Evolutionary conservation across 805 yeast genomes (phyloP), one percentile per base, ranked within the genome.

Genomic region (Zygoascus flipseniorum): DNA sequence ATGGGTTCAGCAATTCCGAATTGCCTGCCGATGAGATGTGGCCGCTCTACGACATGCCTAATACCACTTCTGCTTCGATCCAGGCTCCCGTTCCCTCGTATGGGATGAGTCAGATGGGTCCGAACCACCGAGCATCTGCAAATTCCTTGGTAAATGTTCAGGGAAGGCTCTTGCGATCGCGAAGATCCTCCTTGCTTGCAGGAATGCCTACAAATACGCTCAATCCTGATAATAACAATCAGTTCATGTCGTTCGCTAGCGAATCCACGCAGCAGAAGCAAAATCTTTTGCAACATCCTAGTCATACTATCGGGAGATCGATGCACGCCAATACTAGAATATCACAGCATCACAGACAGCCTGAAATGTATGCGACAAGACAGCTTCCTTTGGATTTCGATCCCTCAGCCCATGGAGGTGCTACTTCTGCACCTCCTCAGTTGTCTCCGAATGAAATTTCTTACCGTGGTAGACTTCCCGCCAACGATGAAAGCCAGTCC

Each of bases 191-290:
- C 9, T 16, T 46, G 41, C 37, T 46, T 14, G 26, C 49, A n/a
- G 41, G 41, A 46, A 13, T 20, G 32, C 32, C 47, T 23, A 32
- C 8, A 20, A 35, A 35, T n/a, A 18, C 47, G 32, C 31, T 44
- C 5, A 16, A 6, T 9, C 39, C 39, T 28, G 32, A 46, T 31
- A 31, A 46, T 19, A 13, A 11, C 8, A 35, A 35, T n/a, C 39
- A 35, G 16, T 46, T 46, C 41, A 31, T 46, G 49, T 16, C 31
- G 26, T 46, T 46, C 31, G 41, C 31, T 16, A 31, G 49, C 49
- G 49, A 46, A 31, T 46, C 49, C 18, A 31, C 31, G 4, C 49
- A 46, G 32, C 49, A 31, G 41, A 46, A 46, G 41, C 49, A 46
- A n/a, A 44, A 44, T 16, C 41, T 46, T 10, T 20, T 46, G 23